Evolutionary conservation across 2,329 filamentous ascomycete species (phyloP), one percentile per base, ranked within the genome.

Genomic region (Calonectria multiphialidica): DNA sequence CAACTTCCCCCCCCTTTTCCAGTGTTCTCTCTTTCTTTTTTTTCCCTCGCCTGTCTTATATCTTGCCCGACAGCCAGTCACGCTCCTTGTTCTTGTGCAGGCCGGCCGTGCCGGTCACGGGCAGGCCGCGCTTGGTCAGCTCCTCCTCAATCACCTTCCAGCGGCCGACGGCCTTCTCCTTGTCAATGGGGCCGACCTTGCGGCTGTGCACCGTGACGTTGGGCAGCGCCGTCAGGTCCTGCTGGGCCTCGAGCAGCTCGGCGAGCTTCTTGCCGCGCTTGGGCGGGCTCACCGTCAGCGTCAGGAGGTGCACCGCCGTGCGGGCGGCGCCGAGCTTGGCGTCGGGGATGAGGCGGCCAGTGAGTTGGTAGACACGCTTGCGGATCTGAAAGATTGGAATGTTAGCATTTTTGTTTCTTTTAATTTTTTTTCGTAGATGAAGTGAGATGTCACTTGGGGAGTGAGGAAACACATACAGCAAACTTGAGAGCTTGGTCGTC

Each of bases 141-240:
- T 95, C 93, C 79, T 92, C 86, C 82, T 94, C 89, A 79, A 96
- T 94, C 62, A 95, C 83, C 90, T 97, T 97, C 90, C 93, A 94
- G 79, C 94, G 88, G 33, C 95, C 95, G 49, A 94, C 82, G 61
- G 90, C 88, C 77, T 89, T 91, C 83, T 96, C 94, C 82, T 91
- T 91, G 82, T 96, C 90, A 40, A 94, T 91, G 12, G 91, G 89
- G 9, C 92, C 95, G 72, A 94, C 86, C 78, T 92, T 92, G 75
- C 88, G 88, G 30, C 84, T 82, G 76, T 90, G 89, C 25, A 98
- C 85, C 76, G 88, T 88, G 50, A 98, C 92, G 80, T 98, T 98
- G 73, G 90, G 86, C 64, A 94, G 84, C 1, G 82, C 77, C 18
- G 74, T 62, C 37, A 94, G 84, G 21, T 87, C 80, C 50, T 87